Conservation (phyloP, 352 stramenopile genomes). For the Globisporangium barbulae region DNA sequence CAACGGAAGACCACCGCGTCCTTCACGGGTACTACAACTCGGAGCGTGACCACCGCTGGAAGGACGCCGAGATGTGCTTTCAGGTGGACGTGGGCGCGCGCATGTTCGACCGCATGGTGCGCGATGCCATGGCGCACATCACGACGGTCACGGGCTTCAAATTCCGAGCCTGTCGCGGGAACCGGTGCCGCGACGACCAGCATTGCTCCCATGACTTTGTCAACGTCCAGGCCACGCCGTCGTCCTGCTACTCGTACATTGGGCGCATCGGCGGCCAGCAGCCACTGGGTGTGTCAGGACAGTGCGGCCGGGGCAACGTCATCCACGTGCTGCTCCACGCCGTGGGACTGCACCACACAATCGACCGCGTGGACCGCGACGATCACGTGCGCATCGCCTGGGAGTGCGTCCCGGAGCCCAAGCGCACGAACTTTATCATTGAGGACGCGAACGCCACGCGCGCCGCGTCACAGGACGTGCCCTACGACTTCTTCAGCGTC, state of each 20-base stretch:
- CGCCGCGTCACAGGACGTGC: constrained; percentile 21
- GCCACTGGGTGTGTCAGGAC: constrained; percentile 55
- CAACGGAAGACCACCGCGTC: constrained; percentile 17
- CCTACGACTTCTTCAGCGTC: constrained; percentile 85
- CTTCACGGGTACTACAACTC: constrained; percentile 83
- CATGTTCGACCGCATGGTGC: constrained; percentile 36
- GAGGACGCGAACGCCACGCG: constrained; percentile 34
- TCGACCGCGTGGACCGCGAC: constrained; percentile 68
- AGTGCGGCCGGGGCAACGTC: constrained; percentile 73
- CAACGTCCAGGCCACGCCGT: constrained; percentile 41
- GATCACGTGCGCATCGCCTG: constrained; percentile 75
- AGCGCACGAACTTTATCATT: constrained; percentile 66
- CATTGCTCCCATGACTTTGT: constrained; percentile 60
- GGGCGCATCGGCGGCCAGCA: constrained; percentile 69
- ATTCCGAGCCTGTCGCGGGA: constrained; percentile 49
- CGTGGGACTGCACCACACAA: constrained; percentile 66
- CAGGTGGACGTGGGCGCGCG: constrained; percentile 48
- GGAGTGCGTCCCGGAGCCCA: constrained; percentile 67
- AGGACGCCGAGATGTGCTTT: constrained; percentile 59
- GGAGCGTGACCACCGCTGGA: constrained; percentile 72
- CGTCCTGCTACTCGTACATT: constrained; percentile 78
- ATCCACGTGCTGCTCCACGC: constrained; percentile 79
- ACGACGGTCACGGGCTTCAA: constrained; percentile 56
- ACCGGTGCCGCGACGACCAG: constrained; percentile 42
- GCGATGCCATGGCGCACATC: constrained; percentile 63